Percentiles rank a stretch among this genome's conserved stretches.
These are phyloP conservation scores for Tubosaeta sp. DNA, from an alignment of 768 basidiomycete genomes.

Conservation along the genomic window DNA sequence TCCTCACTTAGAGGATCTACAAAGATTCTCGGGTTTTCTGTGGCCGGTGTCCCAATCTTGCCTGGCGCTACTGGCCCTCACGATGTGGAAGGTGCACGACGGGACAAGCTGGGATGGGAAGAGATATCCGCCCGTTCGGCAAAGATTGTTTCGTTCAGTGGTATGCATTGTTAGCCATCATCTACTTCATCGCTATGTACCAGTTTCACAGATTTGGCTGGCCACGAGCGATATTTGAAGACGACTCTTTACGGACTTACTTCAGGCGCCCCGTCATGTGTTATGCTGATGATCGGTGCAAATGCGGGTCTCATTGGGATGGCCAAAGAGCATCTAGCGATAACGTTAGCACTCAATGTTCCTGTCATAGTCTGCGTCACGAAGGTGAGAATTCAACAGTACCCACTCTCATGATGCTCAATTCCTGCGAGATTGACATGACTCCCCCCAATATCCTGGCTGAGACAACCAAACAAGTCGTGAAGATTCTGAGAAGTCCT, in stretches of 20 bases:
- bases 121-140: conserved; percentile 85
- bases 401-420: conserved; percentile 4
- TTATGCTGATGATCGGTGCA: conserved; percentile 89
- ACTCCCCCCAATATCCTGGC: conserved; percentile 87
- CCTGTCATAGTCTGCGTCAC: conserved; percentile 94
- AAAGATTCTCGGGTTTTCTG: conserved; percentile 86
- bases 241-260: conserved; percentile 95
- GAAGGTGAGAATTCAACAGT: conserved; percentile 50
- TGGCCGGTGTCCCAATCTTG: conserved; percentile 72
- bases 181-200: background rate
- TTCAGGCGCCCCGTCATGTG: conserved; percentile 88
- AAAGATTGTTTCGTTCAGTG: conserved; percentile 93
- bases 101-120: conserved; percentile 94
- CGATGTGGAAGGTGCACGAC: conserved; percentile 62
- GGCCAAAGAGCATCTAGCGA: conserved; percentile 96
- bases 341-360: conserved; percentile 88
- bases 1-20: background rate
- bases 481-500: conserved; percentile 88
- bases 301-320: conserved; percentile 91
- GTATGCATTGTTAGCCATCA: conserved; percentile 32
- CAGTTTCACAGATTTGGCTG: conserved; percentile 75
- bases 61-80: conserved; percentile 55
- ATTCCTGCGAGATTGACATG: conserved; percentile 73
- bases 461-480: conserved; percentile 90
- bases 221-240: conserved; percentile 89